These are phyloP conservation scores for Xylaria sp. DNA, from an alignment of 2,329 filamentous ascomycete genomes.

Conservation along the genomic window DNA sequence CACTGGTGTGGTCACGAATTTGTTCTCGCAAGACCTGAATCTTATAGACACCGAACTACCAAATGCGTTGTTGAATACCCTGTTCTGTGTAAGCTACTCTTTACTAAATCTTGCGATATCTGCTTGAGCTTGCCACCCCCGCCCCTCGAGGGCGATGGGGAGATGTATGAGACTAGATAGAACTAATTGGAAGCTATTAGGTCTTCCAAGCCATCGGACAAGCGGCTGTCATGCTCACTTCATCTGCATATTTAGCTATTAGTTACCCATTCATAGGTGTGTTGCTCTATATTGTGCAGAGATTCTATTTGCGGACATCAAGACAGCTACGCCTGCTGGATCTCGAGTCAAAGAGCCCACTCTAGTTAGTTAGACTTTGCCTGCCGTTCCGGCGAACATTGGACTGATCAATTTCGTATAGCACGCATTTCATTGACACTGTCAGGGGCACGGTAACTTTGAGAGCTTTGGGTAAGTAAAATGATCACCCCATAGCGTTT, in stretches of 20 bases:
- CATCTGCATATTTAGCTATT: slow-evolving; percentile 54
- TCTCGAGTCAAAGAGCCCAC: slow-evolving; percentile 61
- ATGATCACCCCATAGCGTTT: background rate
- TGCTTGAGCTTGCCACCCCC: background rate
- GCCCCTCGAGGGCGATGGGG: too few species aligned
- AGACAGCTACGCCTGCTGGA: slow-evolving; percentile 63
- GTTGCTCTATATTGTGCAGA: slow-evolving; percentile 58
- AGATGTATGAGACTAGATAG: background rate
- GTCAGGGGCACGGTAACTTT: slow-evolving; percentile 60
- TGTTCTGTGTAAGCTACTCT: background rate
- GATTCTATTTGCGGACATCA: slow-evolving; percentile 63
- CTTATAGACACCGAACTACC: slow-evolving; percentile 57
- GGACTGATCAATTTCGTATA: slow-evolving; percentile 18
- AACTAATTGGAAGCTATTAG: background rate
- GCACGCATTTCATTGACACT: slow-evolving; percentile 59
- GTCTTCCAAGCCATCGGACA: slow-evolving; percentile 46
- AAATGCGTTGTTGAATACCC: slow-evolving; percentile 48
- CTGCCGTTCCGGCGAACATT: background rate
- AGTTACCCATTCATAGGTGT: slow-evolving; percentile 56
- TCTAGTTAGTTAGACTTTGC: slow-evolving; percentile 53
- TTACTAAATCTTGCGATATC: background rate
- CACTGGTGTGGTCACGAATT: slow-evolving; percentile 55
- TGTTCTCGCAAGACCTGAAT: slow-evolving; percentile 60
- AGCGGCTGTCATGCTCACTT: slow-evolving; percentile 55
- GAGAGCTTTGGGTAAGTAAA: slow-evolving; percentile 57